These are phyloP conservation scores for Candida glaebosa DNA, from an alignment of 805 yeast genomes.

Conservation along the genomic window DNA sequence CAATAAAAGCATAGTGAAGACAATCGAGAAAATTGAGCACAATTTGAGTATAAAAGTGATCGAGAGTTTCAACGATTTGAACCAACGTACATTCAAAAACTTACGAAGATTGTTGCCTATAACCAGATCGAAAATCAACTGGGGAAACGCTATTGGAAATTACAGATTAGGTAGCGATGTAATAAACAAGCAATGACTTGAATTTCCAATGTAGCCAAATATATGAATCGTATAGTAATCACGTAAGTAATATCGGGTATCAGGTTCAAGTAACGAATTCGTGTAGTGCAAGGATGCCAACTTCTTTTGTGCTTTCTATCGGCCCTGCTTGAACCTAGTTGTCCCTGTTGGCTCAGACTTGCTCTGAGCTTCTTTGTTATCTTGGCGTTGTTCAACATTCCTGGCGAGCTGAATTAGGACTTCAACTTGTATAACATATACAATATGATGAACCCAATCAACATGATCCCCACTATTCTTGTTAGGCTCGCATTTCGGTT, in stretches of 20 bases:
- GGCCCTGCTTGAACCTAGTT: background rate
- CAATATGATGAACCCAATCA: constrained; percentile 30
- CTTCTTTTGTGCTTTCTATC: background rate
- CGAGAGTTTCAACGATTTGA: constrained; percentile 62
- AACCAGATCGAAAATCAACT: constrained; percentile 84
- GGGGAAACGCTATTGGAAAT: constrained; percentile 93
- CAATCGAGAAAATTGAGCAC: constrained; percentile 57
- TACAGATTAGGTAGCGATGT: constrained; percentile 85
- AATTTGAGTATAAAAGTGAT: constrained; percentile 57
- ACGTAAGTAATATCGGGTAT: background rate
- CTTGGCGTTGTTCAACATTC: too few relatives aligned
- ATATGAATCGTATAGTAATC: background rate
- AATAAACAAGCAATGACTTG: constrained; percentile 28
- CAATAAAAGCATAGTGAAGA: constrained; percentile 30
- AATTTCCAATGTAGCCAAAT: background rate
- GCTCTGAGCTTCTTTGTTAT: background rate
- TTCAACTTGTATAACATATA: constrained; percentile 39
- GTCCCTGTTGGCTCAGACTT: too few relatives aligned
- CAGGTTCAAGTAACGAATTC: too few relatives aligned
- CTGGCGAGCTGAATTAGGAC: too few relatives aligned
- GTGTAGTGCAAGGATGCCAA: too few relatives aligned
- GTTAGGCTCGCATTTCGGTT: constrained; percentile 40
- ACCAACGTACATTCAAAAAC: constrained; percentile 77
- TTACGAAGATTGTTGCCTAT: constrained; percentile 90
- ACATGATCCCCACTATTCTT: constrained; percentile 31